Base-by-base conservation (phyloP, 345 rosid species). In the Ceriops zippeliana region DNA sequence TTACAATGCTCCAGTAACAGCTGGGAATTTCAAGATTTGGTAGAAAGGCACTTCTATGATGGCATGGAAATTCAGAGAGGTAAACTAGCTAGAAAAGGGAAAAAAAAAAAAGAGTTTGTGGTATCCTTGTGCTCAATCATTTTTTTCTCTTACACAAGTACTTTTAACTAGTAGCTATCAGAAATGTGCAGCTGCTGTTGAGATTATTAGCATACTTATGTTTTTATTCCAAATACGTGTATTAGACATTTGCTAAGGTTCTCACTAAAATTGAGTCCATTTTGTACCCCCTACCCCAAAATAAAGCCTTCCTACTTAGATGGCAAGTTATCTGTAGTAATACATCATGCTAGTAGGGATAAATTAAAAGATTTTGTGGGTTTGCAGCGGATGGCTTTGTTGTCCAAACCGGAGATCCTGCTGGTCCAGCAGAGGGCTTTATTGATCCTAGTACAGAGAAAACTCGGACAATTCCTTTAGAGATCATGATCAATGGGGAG, bases 41-140 rank as follows among this genome's bases (percentile, higher is more conserved):
- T 95, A 5, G 79, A 88, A 78, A 74, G 99, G 65, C 97, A 82
- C 82, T 95, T 95, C 85, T 95, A 95, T 63, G 97, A 95, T 73
- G 99, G 97, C 79, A 86, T 95, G 93, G 97, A 91, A 79, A 95
- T 95, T 73, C 99, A 91, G 79, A 86, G 99, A 87, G 96, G 99
- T 91, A 78, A 79, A 70, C 31, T 47, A 24, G 15, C 22, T 70
- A 15, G 27, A 51, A 38, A 38, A 10, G 15, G 1, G 11, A 42
- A 42, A 42, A 42, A 37, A 37, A 37, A 15, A 35, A 21, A 31
- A 7, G 42, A 42, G 20, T 42, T 13, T 51, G 34, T 60, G 5
- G 63, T 6, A 26, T 61, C 68, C 34, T 66, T 16, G 21, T 68
- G 47, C 68, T 51, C 8, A 20, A 46, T 20, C 71, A 0, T 70